A percentile compares a stretch with the other conserved stretches of the same genome.
phyloP scores from a whole-genome alignment of 148 eudicot genomes.

The Tetragonia tetragonoides region DNA sequence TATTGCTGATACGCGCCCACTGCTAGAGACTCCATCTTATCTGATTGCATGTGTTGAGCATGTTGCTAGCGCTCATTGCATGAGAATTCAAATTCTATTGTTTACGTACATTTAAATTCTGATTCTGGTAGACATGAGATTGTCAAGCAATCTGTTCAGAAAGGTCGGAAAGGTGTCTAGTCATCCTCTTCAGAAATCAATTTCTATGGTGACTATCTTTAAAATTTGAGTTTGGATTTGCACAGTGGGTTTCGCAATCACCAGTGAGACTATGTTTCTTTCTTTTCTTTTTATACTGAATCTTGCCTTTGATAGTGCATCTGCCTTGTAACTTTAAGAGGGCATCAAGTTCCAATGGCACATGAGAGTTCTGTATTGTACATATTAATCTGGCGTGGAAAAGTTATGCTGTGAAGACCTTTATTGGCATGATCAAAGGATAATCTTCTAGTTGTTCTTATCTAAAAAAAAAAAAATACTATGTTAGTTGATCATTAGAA shows the following conservation, averaged over 20 bases:
- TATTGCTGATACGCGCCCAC: background rate
- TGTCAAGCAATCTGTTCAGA: too few species aligned
- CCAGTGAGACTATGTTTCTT: background rate
- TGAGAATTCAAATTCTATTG: background rate
- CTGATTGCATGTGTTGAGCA: background rate
- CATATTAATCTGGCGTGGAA: slow-evolving; percentile 19
- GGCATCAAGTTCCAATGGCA: slow-evolving; percentile 61
- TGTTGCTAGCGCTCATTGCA: background rate
- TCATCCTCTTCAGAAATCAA: background rate
- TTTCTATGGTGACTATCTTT: background rate
- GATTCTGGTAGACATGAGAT: background rate
- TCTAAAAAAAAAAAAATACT: too few species aligned
- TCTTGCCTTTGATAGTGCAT: slow-evolving; percentile 21
- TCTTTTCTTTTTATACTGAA: background rate
- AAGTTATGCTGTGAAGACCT: slow-evolving; percentile 22
- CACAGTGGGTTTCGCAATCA: background rate
- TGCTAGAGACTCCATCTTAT: background rate
- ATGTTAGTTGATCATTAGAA: background rate
- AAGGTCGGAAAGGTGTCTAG: background rate
- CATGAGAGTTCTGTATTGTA: slow-evolving; percentile 21
- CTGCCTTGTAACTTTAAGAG: slow-evolving; percentile 29
- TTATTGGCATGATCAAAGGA: slow-evolving; percentile 3
- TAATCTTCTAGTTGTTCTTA: slow-evolving; percentile 21
- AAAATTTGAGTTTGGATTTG: background rate
- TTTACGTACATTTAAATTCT: background rate